A percentile compares a stretch with the other conserved stretches of the same genome.
These are phyloP conservation scores for Parsonsia alboflavescens DNA, from an alignment of 257 asterid species.

Conservation along the genomic window DNA sequence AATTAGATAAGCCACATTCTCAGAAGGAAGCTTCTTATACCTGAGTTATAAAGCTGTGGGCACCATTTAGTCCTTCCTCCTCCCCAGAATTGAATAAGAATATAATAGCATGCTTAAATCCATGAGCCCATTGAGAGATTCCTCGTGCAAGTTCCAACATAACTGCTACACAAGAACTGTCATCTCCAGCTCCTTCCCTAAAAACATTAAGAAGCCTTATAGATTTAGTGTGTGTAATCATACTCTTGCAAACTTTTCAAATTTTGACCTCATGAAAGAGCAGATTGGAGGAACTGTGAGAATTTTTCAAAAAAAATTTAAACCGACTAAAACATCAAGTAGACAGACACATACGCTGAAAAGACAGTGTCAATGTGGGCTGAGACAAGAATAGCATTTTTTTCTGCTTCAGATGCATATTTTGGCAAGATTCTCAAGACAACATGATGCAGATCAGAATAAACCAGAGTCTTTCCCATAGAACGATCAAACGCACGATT, in stretches of 20 bases:
- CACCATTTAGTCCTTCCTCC: constrained; percentile 96
- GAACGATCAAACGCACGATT: constrained; percentile 71
- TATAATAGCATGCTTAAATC: constrained; percentile 78
- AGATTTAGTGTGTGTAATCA: background rate
- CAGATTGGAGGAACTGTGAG: background rate
- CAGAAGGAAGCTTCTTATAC: constrained; percentile 29
- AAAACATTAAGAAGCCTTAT: background rate
- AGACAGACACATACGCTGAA: constrained; percentile 48
- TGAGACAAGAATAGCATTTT: constrained; percentile 87
- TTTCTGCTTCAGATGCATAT: constrained; percentile 69
- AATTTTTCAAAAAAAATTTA: constrained; percentile 3
- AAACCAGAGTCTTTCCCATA: constrained; percentile 80
- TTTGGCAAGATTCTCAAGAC: constrained; percentile 77
- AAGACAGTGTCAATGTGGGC: constrained; percentile 94
- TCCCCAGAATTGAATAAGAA: constrained; percentile 95
- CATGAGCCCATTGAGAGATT: constrained; percentile 95
- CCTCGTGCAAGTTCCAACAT: constrained; percentile 99
- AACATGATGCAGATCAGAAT: constrained; percentile 83
- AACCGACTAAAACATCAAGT: constrained; percentile 4
- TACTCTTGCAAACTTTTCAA: background rate
- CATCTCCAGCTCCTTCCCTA: constrained; percentile 99
- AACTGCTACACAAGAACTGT: constrained; percentile 94
- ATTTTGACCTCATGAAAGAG: background rate
- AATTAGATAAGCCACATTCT: background rate
- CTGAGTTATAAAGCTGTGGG: constrained; percentile 98